Evolutionary conservation across 495 filamentous ascomycete species (phyloP).

Genomic region (Hypoxylon perforatum): DNA sequence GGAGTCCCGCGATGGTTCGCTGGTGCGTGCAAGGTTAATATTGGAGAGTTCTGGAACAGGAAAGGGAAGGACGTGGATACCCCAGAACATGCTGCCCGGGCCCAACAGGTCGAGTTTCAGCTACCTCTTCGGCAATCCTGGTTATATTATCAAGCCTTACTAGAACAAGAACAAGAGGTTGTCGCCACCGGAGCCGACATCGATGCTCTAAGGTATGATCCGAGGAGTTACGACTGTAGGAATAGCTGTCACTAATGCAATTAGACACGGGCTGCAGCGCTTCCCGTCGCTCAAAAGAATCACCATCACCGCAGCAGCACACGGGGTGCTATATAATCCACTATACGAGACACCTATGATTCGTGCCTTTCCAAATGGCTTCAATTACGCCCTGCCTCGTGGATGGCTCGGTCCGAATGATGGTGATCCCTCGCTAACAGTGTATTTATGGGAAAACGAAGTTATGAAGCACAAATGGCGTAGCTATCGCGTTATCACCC

Average conservation of each 20-base stretch:
- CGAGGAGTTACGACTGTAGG: no score
- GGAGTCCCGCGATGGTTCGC: neutral
- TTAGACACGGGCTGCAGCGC: slow-evolving; percentile 36
- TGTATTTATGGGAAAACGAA: neutral
- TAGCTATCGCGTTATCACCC: neutral
- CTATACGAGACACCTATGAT: slow-evolving; percentile 51
- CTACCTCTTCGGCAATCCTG: neutral
- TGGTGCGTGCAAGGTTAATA: neutral
- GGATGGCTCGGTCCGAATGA: slow-evolving; percentile 35
- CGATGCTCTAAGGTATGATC: neutral
- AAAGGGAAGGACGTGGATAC: neutral
- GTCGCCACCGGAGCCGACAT: slow-evolving; percentile 1
- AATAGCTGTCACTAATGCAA: no score
- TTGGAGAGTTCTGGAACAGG: neutral
- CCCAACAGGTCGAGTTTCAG: neutral
- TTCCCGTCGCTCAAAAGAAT: slow-evolving; percentile 43
- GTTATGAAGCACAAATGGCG: neutral
- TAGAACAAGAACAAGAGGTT: slow-evolving; percentile 4
- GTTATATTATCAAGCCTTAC: neutral
- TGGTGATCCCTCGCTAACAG: neutral
- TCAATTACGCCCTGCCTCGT: slow-evolving; percentile 48
- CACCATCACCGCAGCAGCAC: slow-evolving; percentile 46
- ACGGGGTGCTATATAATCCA: slow-evolving; percentile 45
- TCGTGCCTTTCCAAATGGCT: slow-evolving; percentile 44
- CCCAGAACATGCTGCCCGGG: neutral